Evolutionary conservation across 169 alveolate species (phyloP).

Genomic region (Plasmodium gallinaceum): DNA sequence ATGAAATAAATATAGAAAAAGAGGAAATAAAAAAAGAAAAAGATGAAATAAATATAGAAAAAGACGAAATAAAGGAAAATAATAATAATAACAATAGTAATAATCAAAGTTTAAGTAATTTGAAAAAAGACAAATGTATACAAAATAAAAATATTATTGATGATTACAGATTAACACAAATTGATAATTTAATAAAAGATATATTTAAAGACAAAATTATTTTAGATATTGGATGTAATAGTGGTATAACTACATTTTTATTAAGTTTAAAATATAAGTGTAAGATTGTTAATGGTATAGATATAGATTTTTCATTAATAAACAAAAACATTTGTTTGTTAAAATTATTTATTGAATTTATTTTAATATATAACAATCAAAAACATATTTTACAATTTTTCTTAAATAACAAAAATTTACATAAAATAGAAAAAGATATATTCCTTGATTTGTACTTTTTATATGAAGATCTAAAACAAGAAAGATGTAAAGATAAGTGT

Average conservation of each 20-base stretch:
- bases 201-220: slow-evolving; percentile 38
- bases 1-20: background rate
- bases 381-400: slow-evolving; percentile 42
- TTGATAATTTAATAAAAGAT: slow-evolving; percentile 20
- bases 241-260: slow-evolving; percentile 42
- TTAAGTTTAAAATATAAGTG: slow-evolving; percentile 54
- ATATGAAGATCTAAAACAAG: slow-evolving; percentile 1
- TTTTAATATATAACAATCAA: slow-evolving; percentile 37
- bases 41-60: background rate
- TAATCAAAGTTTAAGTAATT: background rate
- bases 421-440: slow-evolving; percentile 13
- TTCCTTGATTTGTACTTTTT: slow-evolving; percentile 26
- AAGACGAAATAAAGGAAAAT: background rate
- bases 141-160: slow-evolving; percentile 2
- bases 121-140: background rate
- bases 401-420: slow-evolving; percentile 8
- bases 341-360: slow-evolving; percentile 37
- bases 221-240: slow-evolving; percentile 66
- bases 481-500: background rate
- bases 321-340: slow-evolving; percentile 31
- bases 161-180: slow-evolving; percentile 46
- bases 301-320: slow-evolving; percentile 38
- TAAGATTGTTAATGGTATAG: slow-evolving; percentile 55
- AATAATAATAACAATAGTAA: background rate
- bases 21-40: background rate